Base-by-base conservation (phyloP, 1,284 basidiomycete species). In the Ceratobasidium sp. region DNA sequence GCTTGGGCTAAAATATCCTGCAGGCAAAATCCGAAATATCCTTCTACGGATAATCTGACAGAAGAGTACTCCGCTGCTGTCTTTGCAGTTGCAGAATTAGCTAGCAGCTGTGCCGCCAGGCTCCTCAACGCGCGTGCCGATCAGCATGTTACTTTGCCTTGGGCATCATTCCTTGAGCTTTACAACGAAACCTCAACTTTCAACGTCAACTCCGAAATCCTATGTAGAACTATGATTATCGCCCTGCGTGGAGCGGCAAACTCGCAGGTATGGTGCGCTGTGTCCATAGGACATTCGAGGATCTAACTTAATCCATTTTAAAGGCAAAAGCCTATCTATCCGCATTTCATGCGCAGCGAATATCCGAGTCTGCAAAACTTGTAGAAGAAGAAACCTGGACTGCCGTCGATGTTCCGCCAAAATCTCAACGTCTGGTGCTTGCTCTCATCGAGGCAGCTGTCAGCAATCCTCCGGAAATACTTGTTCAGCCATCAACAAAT, bases 381-480 rank as follows among this genome's bases (percentile, higher is more conserved):
- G 96, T 99, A 6, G 94, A 97, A 79, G 93, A 96, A 76, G 95
- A 97, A 77, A 89, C 89, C 57, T 96, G 95, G 93, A 88, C 85
- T 64, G 92, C 93, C 36, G 84, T 88, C 2, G 96, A 97, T 70
- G 89, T 97, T 1, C 82, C 88, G 0, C 78, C 83, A 4, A 78
- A 83, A 0, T 81, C 92, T 10, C 96, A 98, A 80, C 85, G 85
- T 48, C 83, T 88, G n/a, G 87, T 92, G 52, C 85, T 92, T 76
- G 82, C 89, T 16, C 82, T 99, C 65, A 85, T 98, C 34, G 89
- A 92, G 75, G 88, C 90, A 28, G 96, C 96, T 3, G 89, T 96
- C 30, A 85, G 84, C 14, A 94, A 98, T 80, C 91, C 92, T 0
- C 83, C 85, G 8, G 92, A 92, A 76, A 85, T 94, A 61, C 76